Evolutionary conservation across 441 rosid species (phyloP), one percentile per base, ranked within the genome.

Genomic region (Mallotus japonicus): DNA sequence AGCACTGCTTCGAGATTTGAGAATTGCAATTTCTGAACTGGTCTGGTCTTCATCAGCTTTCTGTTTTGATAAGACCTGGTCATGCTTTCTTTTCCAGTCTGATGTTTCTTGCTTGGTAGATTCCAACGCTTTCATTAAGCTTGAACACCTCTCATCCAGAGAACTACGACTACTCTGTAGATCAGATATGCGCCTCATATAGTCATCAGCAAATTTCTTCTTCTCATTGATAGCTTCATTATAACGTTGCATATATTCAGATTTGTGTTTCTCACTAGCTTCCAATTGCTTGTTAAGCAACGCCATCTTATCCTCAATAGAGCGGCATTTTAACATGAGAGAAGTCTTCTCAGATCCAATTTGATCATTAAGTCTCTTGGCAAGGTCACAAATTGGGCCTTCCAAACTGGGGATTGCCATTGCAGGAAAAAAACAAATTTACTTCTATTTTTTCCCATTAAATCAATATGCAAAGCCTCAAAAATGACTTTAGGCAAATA

Each of bases 171-270:
- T 89, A 58, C 96, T 90, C 75, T 90, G 97, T 79, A 92, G 55
- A 79, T 90, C 95, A 73, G 85, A 83, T 75, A 96, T 90, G 69
- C 97, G 96, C 65, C 75, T 86, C 69, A 85, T 78, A 71, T 93
- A 96, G 57, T 87, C 93, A 86, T 96, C 97, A 69, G 92, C 90
- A 70, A 96, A 88, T 77, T 88, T 92, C 85, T 84, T 93, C 83
- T 96, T 96, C 74, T 96, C 98, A 76, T 84, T 84, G 81, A 89
- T 90, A 72, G 99, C 95, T 82, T 92, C 99, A 73, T 90, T 95
- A 83, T 87, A 96, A 47, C 98, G 97, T 82, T 86, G 90, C 84
- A 90, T 87, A 77, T 92, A 93, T 68, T 93, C 93, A 70, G 93
- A 86, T 80, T 88, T 93, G 73, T 86, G 85, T 67, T 80, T 90